Evolutionary conservation across 768 basidiomycete species (phyloP), one percentile per base, ranked within the genome.

Genomic region (Hysterangium stoloniferum): DNA sequence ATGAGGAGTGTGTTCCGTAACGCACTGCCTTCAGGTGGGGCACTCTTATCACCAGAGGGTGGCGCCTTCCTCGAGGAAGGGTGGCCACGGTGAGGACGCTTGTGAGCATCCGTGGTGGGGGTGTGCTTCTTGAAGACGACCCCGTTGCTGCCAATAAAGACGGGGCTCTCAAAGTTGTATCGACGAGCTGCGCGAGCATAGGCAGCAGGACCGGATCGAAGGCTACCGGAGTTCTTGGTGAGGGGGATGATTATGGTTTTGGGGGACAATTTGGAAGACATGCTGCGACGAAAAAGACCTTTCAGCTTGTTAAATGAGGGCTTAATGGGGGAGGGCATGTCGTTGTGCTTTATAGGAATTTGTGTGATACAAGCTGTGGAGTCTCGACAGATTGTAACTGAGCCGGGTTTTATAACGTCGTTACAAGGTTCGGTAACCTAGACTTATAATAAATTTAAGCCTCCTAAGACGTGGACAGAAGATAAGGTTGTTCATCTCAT

Each of bases 181-280:
- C 31, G 35, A 25, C 52, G 42, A 12, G n/a, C 52, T 15, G 52
- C 52, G 19, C 44, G 43, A 12, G 52, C 52, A 32, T 52, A 52
- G 29, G 52, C 52, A 25, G 52, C 52, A n/a, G 40, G 40, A 9
- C 52, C 52, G 25, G 52, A 47, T 17, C 38, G 49, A 25, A 22
- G 45, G 22, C 45, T 36, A 12, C 34, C 33, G 19, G 27, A 25
- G 52, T 52, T 46, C 22, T 20, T 29, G 43, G 22, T 24, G 20
- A 52, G 52, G 12, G 47, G 46, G 12, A 47, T 12, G 7, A 33
- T 17, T 17, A 22, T 33, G 35, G 20, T 20, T 25, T 46, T 35
- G 47, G 35, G 29, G 40, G 49, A n/a, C 2, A 25, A 4, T 33
- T 41, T 51, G 49, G 49, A 19, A 15, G 49, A 24, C 35, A 48